Evolutionary conservation across 1,284 basidiomycete species (phyloP), one percentile per base, ranked within the genome.

Genomic region (Ceratobasidium sp.): DNA sequence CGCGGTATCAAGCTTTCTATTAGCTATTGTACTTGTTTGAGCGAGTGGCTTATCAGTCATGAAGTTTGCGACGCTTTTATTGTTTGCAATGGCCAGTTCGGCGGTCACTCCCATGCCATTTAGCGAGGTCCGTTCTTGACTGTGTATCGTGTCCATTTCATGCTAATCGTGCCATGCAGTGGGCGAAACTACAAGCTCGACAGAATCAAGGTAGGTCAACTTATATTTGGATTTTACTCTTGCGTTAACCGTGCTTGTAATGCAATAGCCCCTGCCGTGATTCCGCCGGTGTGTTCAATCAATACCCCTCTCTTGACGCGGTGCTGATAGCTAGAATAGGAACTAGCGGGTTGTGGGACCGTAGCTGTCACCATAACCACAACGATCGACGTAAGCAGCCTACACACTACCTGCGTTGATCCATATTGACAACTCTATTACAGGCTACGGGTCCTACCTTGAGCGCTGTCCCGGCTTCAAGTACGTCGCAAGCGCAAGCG

Each of bases 361-460:
- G 16, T 56, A 27, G 29, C 31, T 31, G 29, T 56, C 29, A 56
- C 54, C 6, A 56, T 56, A 56, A 56, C 54, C 29, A 56, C 54
- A 29, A 31, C 29, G 8, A 29, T 56, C 16, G 29, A 56, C 13
- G 54, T 56, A 29, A 34, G 54, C 8, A 7, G 5, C 31, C 13
- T 19, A 24, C 11, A 27, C 29, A 6, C 9, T 16, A 34, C 14
- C 1, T 13, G 14, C 29, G 14, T 34, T 7, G 11, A 4, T 46
- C 19, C 29, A 19, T 19, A 3, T 16, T 56, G 29, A 56, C 11
- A 11, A 34, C 8, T 29, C 16, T 56, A 16, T 16, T 19, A 16
- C 27, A 56, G 54, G 54, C 16, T 14, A 31, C 54, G 16, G 27
- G 13, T 31, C 14, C 54, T 31, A 31, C 29, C 8, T 29, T 24